Evolutionary conservation across 192 early-diverging fungal genomes (phyloP).

Genomic region (Blastocladiella britannica): DNA sequence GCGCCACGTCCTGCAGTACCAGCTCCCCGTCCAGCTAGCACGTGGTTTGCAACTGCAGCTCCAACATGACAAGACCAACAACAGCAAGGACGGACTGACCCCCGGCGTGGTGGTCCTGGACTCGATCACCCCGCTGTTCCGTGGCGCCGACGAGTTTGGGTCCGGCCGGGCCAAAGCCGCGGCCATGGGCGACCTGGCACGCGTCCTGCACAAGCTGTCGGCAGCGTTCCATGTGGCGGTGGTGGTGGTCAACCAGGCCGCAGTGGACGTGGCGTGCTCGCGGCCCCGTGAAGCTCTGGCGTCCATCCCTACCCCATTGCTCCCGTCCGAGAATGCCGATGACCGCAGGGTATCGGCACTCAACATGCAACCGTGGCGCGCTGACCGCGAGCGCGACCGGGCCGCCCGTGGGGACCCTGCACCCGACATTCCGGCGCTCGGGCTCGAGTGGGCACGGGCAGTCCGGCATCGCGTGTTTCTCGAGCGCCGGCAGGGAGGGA

Average conservation of each 20-base stretch:
- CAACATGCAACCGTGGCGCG: not conserved
- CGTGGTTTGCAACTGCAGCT: too few relatives aligned
- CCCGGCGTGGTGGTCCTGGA: not conserved
- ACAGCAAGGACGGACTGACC: too few relatives aligned
- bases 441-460: not conserved
- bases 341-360: not conserved
- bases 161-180: not conserved
- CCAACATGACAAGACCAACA: too few relatives aligned
- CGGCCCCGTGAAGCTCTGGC: not conserved
- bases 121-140: not conserved
- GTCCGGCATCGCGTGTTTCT: too few relatives aligned
- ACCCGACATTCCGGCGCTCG: not conserved
- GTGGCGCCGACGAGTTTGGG: not conserved
- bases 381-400: not conserved
- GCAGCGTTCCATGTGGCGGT: not conserved
- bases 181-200: not conserved
- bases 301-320: not conserved
- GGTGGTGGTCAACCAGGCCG: not conserved
- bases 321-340: not conserved
- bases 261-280: not conserved
- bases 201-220: not conserved
- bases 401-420: not conserved
- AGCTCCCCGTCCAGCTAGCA: not conserved
- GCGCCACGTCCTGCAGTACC: not conserved
- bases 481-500: too few relatives aligned